These are phyloP conservation scores for Glycine soja DNA, from an alignment of 306 rosid genomes.

Conservation along the genomic window DNA sequence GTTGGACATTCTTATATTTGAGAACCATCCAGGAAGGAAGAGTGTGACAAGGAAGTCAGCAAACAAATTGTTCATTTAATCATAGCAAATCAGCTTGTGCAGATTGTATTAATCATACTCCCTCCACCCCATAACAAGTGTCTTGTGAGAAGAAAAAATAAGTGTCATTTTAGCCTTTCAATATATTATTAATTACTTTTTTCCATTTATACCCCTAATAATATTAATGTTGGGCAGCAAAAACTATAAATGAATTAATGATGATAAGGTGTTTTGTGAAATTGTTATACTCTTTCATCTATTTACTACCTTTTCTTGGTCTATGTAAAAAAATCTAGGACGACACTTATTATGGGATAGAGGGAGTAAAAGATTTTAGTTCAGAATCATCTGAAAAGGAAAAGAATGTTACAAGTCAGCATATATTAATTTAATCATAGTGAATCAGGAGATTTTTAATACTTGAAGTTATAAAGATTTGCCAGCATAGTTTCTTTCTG, in stretches of 20 bases:
- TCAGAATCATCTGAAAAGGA: not conserved
- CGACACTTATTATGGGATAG: too few species aligned
- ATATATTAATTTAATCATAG: not conserved
- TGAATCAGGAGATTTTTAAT: conserved; percentile 8
- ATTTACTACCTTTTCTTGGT: too few species aligned
- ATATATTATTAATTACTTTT: too few species aligned
- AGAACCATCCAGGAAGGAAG: conserved; percentile 19
- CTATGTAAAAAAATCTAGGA: too few species aligned
- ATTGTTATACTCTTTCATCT: too few species aligned
- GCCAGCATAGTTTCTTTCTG: not conserved
- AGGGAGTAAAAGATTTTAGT: not conserved
- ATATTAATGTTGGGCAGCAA: too few species aligned
- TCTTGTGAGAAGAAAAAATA: too few species aligned
- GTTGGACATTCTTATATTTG: conserved; percentile 25
- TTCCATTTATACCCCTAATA: too few species aligned
- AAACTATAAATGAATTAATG: too few species aligned
- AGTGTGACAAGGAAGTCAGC: not conserved
- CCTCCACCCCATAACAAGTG: too few species aligned
- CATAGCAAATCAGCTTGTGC: conserved; percentile 8
- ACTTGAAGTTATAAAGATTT: not conserved
- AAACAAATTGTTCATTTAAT: conserved; percentile 28
- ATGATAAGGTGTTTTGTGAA: too few species aligned
- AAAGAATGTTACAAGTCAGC: not conserved
- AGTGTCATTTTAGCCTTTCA: too few species aligned
- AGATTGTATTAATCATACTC: conserved; percentile 3